Percentiles rank a stretch among this genome's conserved stretches.
Conservation (phyloP, 2,329 filamentous ascomycete genomes). For the Aspergillus sp. region DNA sequence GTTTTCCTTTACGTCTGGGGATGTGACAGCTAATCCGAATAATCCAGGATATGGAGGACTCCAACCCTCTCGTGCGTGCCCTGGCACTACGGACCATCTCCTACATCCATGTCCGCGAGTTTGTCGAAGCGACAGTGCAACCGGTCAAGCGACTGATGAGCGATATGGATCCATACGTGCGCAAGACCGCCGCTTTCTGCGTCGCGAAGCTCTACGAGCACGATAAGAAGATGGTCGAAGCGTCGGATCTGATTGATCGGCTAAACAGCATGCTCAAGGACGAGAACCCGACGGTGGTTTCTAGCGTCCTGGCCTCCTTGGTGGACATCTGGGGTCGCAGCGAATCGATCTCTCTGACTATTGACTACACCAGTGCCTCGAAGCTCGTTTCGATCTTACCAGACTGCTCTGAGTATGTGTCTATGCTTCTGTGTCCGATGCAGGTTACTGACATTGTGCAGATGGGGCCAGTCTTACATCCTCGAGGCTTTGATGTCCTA, state of each 20-base stretch:
- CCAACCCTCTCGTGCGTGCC: constrained; percentile 87
- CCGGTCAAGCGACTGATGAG: constrained; percentile 80
- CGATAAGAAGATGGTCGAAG: constrained; percentile 84
- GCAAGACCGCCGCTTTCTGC: constrained; percentile 94
- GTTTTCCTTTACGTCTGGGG: not conserved
- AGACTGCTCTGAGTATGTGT: constrained; percentile 88
- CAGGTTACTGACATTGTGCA: constrained; percentile 40
- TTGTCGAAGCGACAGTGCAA: constrained; percentile 85
- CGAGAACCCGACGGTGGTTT: constrained; percentile 96
- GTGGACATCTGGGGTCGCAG: constrained; percentile 99
- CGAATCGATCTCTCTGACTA: constrained; percentile 95
- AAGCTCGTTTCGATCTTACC: constrained; percentile 97
- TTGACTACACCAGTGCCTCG: constrained; percentile 95
- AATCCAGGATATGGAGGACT: constrained; percentile 82
- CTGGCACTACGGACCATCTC: constrained; percentile 93
- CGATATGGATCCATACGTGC: constrained; percentile 91
- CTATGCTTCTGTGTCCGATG: not conserved
- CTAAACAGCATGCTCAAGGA: constrained; percentile 88
- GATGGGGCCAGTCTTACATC: constrained; percentile 99
- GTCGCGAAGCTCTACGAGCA: constrained; percentile 98
- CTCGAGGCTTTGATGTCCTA: constrained; percentile 97
- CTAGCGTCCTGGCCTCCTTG: constrained; percentile 83
- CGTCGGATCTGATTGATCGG: constrained; percentile 85
- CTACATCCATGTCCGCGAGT: constrained; percentile 95
- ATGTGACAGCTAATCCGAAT: constrained; percentile 13